Percentiles rank a stretch among this genome's conserved stretches.
Evolutionary conservation across 1,284 basidiomycete species (phyloP).

Genomic region (Ustilago trichophora): DNA sequence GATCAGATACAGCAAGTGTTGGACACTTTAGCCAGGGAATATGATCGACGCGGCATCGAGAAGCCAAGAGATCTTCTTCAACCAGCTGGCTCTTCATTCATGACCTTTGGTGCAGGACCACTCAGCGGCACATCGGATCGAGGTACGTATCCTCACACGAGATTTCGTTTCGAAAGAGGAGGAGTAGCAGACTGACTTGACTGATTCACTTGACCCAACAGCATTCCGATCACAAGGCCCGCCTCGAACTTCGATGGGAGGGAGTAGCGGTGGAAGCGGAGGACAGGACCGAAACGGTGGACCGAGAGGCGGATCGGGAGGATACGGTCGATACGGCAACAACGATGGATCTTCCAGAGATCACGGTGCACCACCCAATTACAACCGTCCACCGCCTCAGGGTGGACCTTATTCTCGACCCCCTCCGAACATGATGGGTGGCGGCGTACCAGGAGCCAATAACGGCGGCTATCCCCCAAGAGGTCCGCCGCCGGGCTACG

Average conservation of each 20-base stretch:
- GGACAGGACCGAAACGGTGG: conserved; percentile 8
- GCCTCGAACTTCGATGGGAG: conserved; percentile 23
- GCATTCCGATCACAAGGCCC: conserved; percentile 38
- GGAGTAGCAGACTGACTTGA: background rate
- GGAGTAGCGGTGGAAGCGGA: conserved; percentile 6
- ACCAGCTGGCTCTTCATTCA: conserved; percentile 41
- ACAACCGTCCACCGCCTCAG: conserved; percentile 31
- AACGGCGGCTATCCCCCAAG: conserved; percentile 25
- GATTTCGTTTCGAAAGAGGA: background rate
- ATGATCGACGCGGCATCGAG: conserved; percentile 71
- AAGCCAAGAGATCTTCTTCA: conserved; percentile 51
- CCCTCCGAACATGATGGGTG: conserved; percentile 35
- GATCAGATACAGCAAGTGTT: conserved; percentile 96
- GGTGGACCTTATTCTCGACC: conserved; percentile 31
- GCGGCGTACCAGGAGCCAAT: conserved; percentile 7
- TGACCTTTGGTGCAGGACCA: conserved; percentile 50
- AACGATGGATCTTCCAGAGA: conserved; percentile 17
- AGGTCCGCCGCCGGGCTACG: conserved; percentile 42
- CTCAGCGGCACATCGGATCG: conserved; percentile 40
- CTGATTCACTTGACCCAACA: background rate
- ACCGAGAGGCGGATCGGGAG: conserved; percentile 6
- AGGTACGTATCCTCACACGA: conserved; percentile 9
- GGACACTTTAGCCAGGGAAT: conserved; percentile 90
- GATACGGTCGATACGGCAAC: conserved; percentile 22
- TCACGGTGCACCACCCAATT: conserved; percentile 26